Evolutionary conservation across 2,329 filamentous ascomycete species (phyloP).

Genomic region (Alternaria consortialis): DNA sequence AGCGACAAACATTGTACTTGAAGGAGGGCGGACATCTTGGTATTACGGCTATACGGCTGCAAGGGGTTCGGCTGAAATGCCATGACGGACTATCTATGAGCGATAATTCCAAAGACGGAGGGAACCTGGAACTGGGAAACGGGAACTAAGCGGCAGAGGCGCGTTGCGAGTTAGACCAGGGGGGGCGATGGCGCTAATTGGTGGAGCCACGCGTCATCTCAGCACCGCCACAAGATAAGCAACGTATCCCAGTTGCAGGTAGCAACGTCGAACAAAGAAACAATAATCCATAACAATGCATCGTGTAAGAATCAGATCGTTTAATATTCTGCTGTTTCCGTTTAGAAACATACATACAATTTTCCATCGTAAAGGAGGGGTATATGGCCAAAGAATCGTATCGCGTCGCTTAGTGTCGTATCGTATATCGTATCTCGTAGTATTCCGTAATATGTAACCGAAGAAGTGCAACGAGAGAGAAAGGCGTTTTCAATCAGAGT

Average conservation of each 20-base stretch:
- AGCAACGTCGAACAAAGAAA: background rate
- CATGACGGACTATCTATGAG: background rate
- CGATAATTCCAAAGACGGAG: background rate
- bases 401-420: background rate
- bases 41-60: background rate
- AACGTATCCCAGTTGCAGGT: background rate
- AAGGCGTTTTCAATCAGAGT: constrained; percentile 21
- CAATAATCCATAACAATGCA: background rate
- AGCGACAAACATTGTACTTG: background rate
- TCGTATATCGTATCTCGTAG: constrained; percentile 1
- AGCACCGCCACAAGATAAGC: background rate
- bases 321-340: background rate
- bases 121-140: background rate
- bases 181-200: background rate
- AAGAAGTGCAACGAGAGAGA: background rate
- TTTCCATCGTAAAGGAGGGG: constrained; percentile 1
- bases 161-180: background rate
- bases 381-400: background rate
- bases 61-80: background rate
- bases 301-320: background rate
- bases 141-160: background rate
- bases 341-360: background rate
- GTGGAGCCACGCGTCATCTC: background rate
- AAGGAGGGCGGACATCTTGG: background rate
- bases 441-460: constrained; percentile 3